Evolutionary conservation across 2,329 filamentous ascomycete genomes (phyloP), one percentile per base, ranked within the genome.

Genomic region (Blumeria hordei): DNA sequence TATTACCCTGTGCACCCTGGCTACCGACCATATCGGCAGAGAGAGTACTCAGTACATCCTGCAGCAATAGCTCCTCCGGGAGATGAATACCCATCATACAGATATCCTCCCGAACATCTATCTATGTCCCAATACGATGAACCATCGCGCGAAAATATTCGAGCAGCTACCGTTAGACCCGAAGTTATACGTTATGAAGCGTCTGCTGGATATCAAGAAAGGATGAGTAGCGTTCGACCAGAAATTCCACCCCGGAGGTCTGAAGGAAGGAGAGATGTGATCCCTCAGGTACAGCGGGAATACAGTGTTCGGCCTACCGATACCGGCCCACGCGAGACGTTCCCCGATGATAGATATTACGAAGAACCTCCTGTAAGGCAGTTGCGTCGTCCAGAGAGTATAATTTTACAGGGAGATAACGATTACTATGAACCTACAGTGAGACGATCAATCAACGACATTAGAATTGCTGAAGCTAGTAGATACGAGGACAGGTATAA

Each of bases 31-130:
- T 77, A 76, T 58, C 72, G 74, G 14, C 73, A 75, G 58, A 69
- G 76, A 55, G 80, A 82, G 59, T 76, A 77, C 59, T 74, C 77
- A 4, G 67, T 67, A 58, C 75, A 72, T 39, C 75, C 72, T 54
- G 57, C 58, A 14, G 32, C 59, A 35, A 60, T 61, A 58, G 60
- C 56, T 28, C 60, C 60, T 28, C 32, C 39, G 16, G 59, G 61
- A 47, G 62, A 63, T 36, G 62, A 62, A 32, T 76, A 74, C 59
- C 63, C 73, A 21, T 71, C 72, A 54, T 66, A 73, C n/a, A 69
- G 74, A 59, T 54, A 57, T 14, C 59, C 58, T 35, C 56, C 58
- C 12, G 60, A 62, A 44, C 57, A 60, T 37, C 62, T 63, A 14
- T 61, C 63, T 53, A 58, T 61, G 34, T 62, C 58, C 43, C 63